Conservation (phyloP, 2,329 filamentous ascomycete species). For the Clonostachys sp. region DNA sequence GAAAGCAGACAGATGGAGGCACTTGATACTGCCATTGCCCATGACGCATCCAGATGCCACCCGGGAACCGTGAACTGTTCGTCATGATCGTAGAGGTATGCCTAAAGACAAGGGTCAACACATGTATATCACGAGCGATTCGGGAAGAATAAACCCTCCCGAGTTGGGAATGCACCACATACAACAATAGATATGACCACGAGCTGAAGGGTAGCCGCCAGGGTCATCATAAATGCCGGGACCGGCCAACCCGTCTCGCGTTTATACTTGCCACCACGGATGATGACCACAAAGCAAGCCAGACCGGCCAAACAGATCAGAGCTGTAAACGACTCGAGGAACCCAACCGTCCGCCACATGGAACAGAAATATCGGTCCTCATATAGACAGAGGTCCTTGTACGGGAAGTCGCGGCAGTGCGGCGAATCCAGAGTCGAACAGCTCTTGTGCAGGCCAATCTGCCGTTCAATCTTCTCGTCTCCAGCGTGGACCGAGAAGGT, state of each 20-base stretch:
- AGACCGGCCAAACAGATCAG: conserved; percentile 78
- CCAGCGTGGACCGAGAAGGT: conserved; percentile 51
- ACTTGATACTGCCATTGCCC: conserved; percentile 62
- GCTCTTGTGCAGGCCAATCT: conserved; percentile 74
- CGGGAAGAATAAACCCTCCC: neutral
- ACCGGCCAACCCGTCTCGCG: conserved; percentile 81
- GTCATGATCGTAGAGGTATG: conserved; percentile 79
- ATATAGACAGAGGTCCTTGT: conserved; percentile 23
- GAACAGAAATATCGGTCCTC: conserved; percentile 74
- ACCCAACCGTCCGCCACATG: conserved; percentile 86
- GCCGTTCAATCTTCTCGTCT: conserved; percentile 45
- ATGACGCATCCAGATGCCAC: conserved; percentile 77
- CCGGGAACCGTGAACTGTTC: conserved; percentile 75
- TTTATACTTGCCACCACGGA: conserved; percentile 74
- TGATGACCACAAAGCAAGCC: conserved; percentile 73
- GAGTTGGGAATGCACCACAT: conserved; percentile 23
- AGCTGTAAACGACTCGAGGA: conserved; percentile 79
- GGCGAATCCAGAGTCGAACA: conserved; percentile 67
- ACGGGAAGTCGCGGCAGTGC: conserved; percentile 45
- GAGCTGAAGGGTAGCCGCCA: conserved; percentile 67
- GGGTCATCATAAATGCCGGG: conserved; percentile 58
- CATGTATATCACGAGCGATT: conserved; percentile 10
- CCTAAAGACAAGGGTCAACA: conserved; percentile 38
- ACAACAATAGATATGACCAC: conserved; percentile 81
- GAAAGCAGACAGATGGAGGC: conserved; percentile 46